Base-by-base conservation (phyloP, 2,329 filamentous ascomycete genomes). In the Diaporthe batatas region DNA sequence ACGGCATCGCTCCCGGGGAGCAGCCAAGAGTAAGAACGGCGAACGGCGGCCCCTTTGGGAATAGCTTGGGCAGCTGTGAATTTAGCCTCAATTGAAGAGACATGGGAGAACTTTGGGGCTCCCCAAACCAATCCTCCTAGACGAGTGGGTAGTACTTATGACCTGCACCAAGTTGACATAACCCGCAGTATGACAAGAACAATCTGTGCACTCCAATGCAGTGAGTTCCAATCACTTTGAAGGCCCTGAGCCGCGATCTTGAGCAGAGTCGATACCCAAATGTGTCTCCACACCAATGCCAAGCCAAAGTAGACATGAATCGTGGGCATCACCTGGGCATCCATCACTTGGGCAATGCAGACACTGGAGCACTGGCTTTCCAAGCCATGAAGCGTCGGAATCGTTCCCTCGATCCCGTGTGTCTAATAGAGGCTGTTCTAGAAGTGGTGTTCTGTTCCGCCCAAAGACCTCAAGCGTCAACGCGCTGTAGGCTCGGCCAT, bases 101-200 rank as follows among this genome's bases (percentile, higher is more conserved):
- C 25, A 8, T 64, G 71, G 71, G 16, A 70, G 70, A 73, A 73
- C 67, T 57, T 73, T 67, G 71, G 71, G n/a, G 55, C 25, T 32
- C 21, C 1, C 29, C 10, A 14, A 21, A 51, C 23, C 34, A 39
- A 39, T 39, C 36, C 36, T 39, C 11, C 3, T 2, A 3, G 12
- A 14, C 29, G 29, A 29, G 29, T n/a, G 29, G 29, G 29, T 5
- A 29, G 29, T 29, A 5, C 29, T 29, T 29, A 29, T 29, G 29
- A 29, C 29, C 29, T 29, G 29, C 29, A 29, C 29, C 29, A 29
- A 29, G 29, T 29, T 29, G 29, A 47, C 16, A 25, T 39, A 47
- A 51, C 32, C 21, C 44, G 36, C n/a, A 21, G 5, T 8, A 14
- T 36, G 21, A 7, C 44, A 44, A 67, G 18, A 7, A 18, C 25